Percentiles rank a stretch among this genome's conserved stretches.
Evolutionary conservation across 495 filamentous ascomycete genomes (phyloP).

Genomic region (Podospora appendiculata): DNA sequence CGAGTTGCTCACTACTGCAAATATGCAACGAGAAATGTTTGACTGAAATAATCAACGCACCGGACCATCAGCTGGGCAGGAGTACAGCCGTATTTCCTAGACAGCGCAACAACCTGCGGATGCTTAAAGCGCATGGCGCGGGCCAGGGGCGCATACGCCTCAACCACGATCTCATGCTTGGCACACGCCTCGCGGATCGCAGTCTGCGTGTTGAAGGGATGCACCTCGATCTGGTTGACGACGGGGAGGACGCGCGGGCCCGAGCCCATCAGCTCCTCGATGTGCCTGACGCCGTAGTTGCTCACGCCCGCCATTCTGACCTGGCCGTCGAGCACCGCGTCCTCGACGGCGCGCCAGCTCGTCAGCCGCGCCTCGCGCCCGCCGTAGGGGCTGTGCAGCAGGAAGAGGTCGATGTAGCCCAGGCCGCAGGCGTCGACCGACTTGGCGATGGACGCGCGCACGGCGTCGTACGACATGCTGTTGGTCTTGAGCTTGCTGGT

Average conservation of each 20-base stretch:
- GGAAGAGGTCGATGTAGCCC: slow-evolving; percentile 65
- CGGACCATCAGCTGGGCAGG: slow-evolving; percentile 56
- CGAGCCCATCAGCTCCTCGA: slow-evolving; percentile 54
- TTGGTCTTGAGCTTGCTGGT: slow-evolving; percentile 59
- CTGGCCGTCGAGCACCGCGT: slow-evolving; percentile 53
- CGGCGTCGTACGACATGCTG: slow-evolving; percentile 44
- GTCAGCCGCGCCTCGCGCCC: slow-evolving; percentile 50
- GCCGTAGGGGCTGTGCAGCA: slow-evolving; percentile 60
- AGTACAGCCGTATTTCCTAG: slow-evolving; percentile 50
- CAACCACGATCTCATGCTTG: slow-evolving; percentile 46
- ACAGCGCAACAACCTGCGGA: slow-evolving; percentile 38
- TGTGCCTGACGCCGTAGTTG: slow-evolving; percentile 60
- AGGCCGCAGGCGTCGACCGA: slow-evolving; percentile 47
- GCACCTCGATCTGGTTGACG: slow-evolving; percentile 64
- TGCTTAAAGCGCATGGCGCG: slow-evolving; percentile 50
- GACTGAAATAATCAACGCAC: slow-evolving; percentile 4
- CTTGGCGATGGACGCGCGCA: slow-evolving; percentile 46
- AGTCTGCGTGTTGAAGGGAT: slow-evolving; percentile 58
- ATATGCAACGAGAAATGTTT: neutral
- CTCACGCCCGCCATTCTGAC: slow-evolving; percentile 55
- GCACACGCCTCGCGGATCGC: slow-evolving; percentile 50
- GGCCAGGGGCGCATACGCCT: slow-evolving; percentile 60
- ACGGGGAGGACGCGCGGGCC: slow-evolving; percentile 43
- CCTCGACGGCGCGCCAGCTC: slow-evolving; percentile 59
- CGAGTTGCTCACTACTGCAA: neutral